Base-by-base conservation (phyloP, 2,329 filamentous ascomycete species). In the Catunica adiposa region DNA sequence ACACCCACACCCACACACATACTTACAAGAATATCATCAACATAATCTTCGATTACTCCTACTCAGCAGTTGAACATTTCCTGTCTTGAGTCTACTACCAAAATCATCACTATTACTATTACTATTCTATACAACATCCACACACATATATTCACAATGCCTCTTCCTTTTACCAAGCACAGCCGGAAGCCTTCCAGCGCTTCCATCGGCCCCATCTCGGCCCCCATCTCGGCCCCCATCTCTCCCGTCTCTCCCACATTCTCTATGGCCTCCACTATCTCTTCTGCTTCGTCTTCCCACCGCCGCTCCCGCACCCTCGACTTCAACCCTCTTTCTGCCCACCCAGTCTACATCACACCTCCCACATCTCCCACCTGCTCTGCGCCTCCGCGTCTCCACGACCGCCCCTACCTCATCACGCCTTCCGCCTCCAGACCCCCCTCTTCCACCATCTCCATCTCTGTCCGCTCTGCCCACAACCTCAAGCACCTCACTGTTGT, bases 241-340 rank as follows among this genome's bases (percentile, higher is more conserved):
- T 54, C 56, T 20, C 52, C 56, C 9, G 20, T 34, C 8, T 48
- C 34, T 9, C 22, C 44, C 17, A 48, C 11, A 17, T 6, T 40
- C 47, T 25, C 52, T 34, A 4, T 51, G 22, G 38, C 50, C 9
- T 47, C 42, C 15, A 47, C 53, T n/a, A 23, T 42, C 46, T 22
- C 54, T 3, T 47, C 25, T 23, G 51, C 51, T n/a, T 58, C 53
- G 7, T 26, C 44, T n/a, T 44, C 40, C 26, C 54, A 58, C 22
- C 57, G 57, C 42, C 57, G 54, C 53, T 58, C 57, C 25, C 55
- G 54, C 38, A 58, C 50, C 29, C 57, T 52, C 50, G 53, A 58
- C 38, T 55, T 58, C 47, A 53, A 58, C 57, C 57, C 57, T 54
- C 57, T 58, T 31, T 53, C 50, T 26, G 55, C 52, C 23, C 53